Percentiles rank a stretch among this genome's conserved stretches.
phyloP scores from a whole-genome alignment of 768 basidiomycete species.

The Fibroporia radiculosa region DNA sequence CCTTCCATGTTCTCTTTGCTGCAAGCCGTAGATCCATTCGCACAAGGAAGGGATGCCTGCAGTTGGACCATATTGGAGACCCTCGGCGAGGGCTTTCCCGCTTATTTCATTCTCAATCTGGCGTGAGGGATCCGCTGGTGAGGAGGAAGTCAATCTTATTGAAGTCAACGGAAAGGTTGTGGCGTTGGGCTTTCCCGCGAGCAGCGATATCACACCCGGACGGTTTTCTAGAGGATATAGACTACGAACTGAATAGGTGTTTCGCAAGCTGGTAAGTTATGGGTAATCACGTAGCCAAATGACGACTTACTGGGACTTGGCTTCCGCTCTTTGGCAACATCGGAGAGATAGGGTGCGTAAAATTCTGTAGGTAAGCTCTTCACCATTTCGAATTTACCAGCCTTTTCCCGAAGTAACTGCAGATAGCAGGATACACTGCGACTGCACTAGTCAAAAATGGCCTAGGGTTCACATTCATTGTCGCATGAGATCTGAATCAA shows the following conservation, averaged over 20 bases:
- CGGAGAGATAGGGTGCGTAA: constrained; percentile 57
- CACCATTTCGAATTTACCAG: too few relatives aligned
- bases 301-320: constrained; percentile 45
- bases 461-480: too few relatives aligned
- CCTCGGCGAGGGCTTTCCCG: constrained; percentile 37
- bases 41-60: constrained; percentile 55
- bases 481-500: too few relatives aligned
- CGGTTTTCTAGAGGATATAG: constrained; percentile 75
- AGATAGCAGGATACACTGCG: too few relatives aligned
- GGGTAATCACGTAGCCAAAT: too few relatives aligned
- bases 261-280: background rate
- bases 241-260: constrained; percentile 36
- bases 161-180: constrained; percentile 84
- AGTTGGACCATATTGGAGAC: constrained; percentile 78
- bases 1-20: constrained; percentile 63
- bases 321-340: constrained; percentile 49
- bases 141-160: constrained; percentile 59
- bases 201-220: constrained; percentile 74
- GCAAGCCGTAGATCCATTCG: constrained; percentile 67
- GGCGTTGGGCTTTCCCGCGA: constrained; percentile 91
- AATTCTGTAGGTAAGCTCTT: constrained; percentile 39
- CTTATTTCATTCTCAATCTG: constrained; percentile 26
- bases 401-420: too few relatives aligned
- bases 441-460: too few relatives aligned
- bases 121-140: constrained; percentile 50